Evolutionary conservation across 768 basidiomycete genomes (phyloP).

Genomic region (Hypholoma sublateritium): DNA sequence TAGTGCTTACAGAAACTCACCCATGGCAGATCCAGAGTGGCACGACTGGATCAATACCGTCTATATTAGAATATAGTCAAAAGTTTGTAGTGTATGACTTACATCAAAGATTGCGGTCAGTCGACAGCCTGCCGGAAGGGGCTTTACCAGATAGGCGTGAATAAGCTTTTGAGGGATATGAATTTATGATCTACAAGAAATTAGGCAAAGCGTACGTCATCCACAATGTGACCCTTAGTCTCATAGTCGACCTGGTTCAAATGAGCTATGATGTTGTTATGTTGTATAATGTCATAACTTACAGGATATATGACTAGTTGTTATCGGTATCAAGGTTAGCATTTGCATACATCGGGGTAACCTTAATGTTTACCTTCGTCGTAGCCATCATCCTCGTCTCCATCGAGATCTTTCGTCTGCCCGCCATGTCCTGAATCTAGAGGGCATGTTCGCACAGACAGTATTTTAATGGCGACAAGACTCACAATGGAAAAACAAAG

Average conservation of each 20-base stretch:
- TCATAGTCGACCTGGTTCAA: conserved; percentile 46
- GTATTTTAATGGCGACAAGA: neutral
- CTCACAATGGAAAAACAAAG: conserved; percentile 89
- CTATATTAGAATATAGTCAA: neutral
- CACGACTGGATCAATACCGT: conserved; percentile 52
- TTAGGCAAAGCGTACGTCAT: conserved; percentile 63
- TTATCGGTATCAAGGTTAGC: neutral
- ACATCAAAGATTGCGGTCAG: conserved; percentile 83
- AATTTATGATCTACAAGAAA: too few relatives aligned
- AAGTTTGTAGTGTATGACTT: conserved; percentile 23
- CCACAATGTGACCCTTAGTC: conserved; percentile 74
- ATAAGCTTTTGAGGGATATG: conserved; percentile 44
- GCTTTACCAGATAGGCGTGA: conserved; percentile 78
- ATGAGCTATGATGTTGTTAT: neutral
- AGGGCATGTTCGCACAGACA: neutral
- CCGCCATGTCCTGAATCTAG: conserved; percentile 93
- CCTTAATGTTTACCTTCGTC: conserved; percentile 62
- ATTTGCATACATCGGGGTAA: neutral
- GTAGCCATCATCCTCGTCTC: conserved; percentile 82
- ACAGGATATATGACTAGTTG: conserved; percentile 84
- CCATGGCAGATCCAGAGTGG: conserved; percentile 88
- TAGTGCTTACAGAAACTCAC: conserved; percentile 32
- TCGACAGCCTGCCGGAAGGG: conserved; percentile 84
- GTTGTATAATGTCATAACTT: conserved; percentile 34
- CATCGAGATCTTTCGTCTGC: conserved; percentile 79